phyloP scores from a whole-genome alignment of 768 basidiomycete genomes.

The Suillus subalutaceus region DNA sequence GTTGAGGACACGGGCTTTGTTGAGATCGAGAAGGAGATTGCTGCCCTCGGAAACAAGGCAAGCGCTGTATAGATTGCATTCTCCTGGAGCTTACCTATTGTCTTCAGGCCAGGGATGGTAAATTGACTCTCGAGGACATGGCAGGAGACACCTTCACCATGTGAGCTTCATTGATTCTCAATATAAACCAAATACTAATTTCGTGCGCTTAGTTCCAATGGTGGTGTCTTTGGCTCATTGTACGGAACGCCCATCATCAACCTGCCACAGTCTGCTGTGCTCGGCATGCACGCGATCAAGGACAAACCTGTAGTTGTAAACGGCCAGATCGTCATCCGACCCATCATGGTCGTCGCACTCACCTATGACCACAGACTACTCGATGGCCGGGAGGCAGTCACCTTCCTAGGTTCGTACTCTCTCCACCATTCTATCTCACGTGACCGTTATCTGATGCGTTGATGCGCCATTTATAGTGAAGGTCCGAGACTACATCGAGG shows the following conservation, averaged over 20 bases:
- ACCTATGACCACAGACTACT: slow-evolving; percentile 96
- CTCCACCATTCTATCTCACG: background rate
- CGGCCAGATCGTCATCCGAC: slow-evolving; percentile 94
- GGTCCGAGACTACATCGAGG: slow-evolving; percentile 92
- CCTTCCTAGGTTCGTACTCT: slow-evolving; percentile 84
- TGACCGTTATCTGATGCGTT: slow-evolving; percentile 12
- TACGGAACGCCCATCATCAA: slow-evolving; percentile 99
- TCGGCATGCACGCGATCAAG: slow-evolving; percentile 97
- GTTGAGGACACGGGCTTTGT: slow-evolving; percentile 87
- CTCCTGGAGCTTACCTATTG: background rate
- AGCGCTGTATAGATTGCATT: background rate
- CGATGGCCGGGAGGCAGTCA: slow-evolving; percentile 94
- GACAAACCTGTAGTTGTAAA: slow-evolving; percentile 89
- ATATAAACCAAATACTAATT: background rate
- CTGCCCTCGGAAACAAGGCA: slow-evolving; percentile 83
- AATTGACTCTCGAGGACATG: slow-evolving; percentile 98
- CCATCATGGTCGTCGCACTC: slow-evolving; percentile 93
- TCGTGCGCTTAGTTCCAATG: slow-evolving; percentile 75
- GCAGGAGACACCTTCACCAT: slow-evolving; percentile 98
- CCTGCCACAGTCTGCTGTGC: slow-evolving; percentile 90
- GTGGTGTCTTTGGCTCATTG: slow-evolving; percentile 96
- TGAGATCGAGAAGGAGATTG: slow-evolving; percentile 92
- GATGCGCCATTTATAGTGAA: slow-evolving; percentile 53
- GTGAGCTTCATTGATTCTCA: slow-evolving; percentile 45
- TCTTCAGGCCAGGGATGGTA: slow-evolving; percentile 73